Conservation (phyloP, 768 basidiomycete species). For the Gloeostereum incarnatum region DNA sequence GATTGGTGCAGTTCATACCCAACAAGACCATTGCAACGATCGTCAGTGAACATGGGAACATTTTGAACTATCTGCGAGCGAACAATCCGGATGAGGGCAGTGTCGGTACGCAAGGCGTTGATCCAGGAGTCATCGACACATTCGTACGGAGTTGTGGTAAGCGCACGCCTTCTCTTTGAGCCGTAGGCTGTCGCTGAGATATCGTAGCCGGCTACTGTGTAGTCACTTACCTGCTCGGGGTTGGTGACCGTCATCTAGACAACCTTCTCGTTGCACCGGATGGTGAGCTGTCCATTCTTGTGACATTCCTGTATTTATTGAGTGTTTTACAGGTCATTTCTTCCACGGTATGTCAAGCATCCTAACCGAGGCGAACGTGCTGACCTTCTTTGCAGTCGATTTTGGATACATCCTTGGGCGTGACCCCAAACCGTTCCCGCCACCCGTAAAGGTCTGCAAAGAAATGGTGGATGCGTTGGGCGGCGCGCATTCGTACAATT, state of each 20-base stretch:
- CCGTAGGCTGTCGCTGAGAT: conserved; percentile 2
- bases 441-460: conserved; percentile 96
- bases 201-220: conserved; percentile 93
- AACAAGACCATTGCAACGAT: conserved; percentile 95
- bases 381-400: conserved; percentile 54
- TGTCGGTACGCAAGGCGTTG: conserved; percentile 91
- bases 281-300: conserved; percentile 33
- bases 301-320: not conserved
- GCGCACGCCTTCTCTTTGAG: conserved; percentile 16
- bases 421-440: conserved; percentile 96
- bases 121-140: conserved; percentile 89
- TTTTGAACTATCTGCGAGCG: conserved; percentile 82
- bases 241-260: conserved; percentile 95
- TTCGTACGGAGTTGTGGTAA: conserved; percentile 94
- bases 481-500: conserved; percentile 92
- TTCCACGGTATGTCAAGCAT: conserved; percentile 72
- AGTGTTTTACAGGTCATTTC: conserved; percentile 68
- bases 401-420: conserved; percentile 98
- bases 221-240: conserved; percentile 91
- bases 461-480: conserved; percentile 99
- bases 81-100: conserved; percentile 92
- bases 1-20: conserved; percentile 94
- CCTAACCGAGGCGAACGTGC: not conserved
- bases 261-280: conserved; percentile 90
- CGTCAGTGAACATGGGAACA: conserved; percentile 81